A percentile compares a stretch with the other conserved stretches of the same genome.
Evolutionary conservation across 345 rosid genomes (phyloP).

Genomic region (Alliaria petiolata): DNA sequence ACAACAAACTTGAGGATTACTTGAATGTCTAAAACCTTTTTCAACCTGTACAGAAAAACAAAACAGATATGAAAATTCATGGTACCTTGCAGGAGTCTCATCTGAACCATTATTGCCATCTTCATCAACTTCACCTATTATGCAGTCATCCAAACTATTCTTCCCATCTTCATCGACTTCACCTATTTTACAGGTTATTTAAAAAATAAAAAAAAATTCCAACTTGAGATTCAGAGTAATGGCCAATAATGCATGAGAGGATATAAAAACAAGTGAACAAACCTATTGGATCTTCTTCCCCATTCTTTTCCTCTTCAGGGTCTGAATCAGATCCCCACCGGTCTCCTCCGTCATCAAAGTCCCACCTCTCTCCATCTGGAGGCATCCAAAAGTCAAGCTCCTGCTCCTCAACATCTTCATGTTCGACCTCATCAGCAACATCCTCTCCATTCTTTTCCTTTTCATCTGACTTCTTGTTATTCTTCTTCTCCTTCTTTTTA

Average conservation of each 20-base stretch:
- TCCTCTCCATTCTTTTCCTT: slow-evolving; percentile 6
- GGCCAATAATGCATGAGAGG: background rate
- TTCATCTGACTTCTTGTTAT: slow-evolving; percentile 5
- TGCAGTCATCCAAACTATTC: slow-evolving; percentile 12
- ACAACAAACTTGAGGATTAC: background rate
- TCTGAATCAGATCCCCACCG: slow-evolving; percentile 68
- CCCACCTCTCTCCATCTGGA: slow-evolving; percentile 65
- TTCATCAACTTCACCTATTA: slow-evolving; percentile 23
- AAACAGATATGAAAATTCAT: background rate
- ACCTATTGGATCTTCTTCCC: slow-evolving; percentile 57
- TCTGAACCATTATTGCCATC: slow-evolving; percentile 6
- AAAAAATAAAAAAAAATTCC: background rate
- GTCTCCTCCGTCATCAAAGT: slow-evolving; percentile 34
- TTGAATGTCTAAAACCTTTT: background rate
- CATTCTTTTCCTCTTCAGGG: slow-evolving; percentile 46
- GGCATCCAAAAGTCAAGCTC: slow-evolving; percentile 90
- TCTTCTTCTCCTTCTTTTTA: slow-evolving; percentile 43
- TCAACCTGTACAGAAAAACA: background rate
- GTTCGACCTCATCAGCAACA: slow-evolving; percentile 8
- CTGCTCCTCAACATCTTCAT: slow-evolving; percentile 38
- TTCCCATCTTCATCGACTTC: slow-evolving; percentile 16
- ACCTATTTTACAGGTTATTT: slow-evolving; percentile 11
- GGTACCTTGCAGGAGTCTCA: slow-evolving; percentile 22
- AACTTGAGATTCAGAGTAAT: slow-evolving; percentile 6
- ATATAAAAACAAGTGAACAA: slow-evolving; percentile 12